Evolutionary conservation across 1,284 basidiomycete genomes (phyloP), one percentile per base, ranked within the genome.

Genomic region (Cronartium quercuum): DNA sequence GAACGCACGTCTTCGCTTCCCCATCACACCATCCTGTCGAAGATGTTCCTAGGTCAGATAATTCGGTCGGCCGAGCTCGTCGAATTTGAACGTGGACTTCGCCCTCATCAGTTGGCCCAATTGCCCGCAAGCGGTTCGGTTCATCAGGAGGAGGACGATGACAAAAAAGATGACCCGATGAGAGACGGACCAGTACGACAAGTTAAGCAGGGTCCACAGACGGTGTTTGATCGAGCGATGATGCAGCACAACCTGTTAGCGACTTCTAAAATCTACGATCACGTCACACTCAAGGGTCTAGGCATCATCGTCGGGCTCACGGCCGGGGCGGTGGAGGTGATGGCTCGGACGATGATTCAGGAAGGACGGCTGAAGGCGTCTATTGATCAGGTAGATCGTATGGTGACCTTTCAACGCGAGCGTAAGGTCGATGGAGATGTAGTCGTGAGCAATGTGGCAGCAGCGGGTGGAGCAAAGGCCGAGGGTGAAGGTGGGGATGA

Each of bases 161-260:
- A 77, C 13, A 86, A 88, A 57, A 87, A 84, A 66, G 82, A 82
- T 29, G 82, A 81, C 18, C 79, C 47, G 79, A 29, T 82, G 76
- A 84, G 84, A 68, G 81, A 81, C 21, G 76, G 74, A 62, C 78
- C 76, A 61, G 77, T 73, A 68, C 82, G 78, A 78, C 85, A 84
- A 68, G 90, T 89, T 83, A 91, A 86, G 76, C 86, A 88, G 42
- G 91, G 91, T 0, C 94, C 95, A 0, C 89, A 91, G 6, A 98
- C 93, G 9, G 94, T 98, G n/a, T 86, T 98, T 40, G 95, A 98
- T 82, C 87, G 94, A 66, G 96, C 96, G 1, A 91, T 99, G 63
- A 91, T 98, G 88, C 95, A 98, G 81, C 96, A 99, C 83, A 99
- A 98, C 81, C 85, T 98, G 18, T 87, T 96, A 76, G 92, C 94